Evolutionary conservation across 495 filamentous ascomycete genomes (phyloP), one percentile per base, ranked within the genome.

Genomic region (Aspergillus mulundensis): DNA sequence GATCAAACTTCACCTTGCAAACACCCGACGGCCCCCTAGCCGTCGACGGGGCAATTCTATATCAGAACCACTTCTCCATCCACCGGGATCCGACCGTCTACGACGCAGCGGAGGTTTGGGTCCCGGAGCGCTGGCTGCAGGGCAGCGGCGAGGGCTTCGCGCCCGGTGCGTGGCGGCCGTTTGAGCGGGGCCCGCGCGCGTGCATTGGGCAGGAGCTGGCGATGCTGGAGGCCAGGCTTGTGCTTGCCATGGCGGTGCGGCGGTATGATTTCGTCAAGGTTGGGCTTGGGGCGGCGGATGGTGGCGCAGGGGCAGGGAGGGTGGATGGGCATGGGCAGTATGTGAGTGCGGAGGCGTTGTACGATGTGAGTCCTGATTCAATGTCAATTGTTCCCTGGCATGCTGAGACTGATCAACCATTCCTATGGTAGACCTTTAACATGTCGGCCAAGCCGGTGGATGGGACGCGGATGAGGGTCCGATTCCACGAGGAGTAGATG

Each of bases 161-260:
- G 66, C 69, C 39, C 38, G 71, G 69, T 45, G 65, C 70, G 4
- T 80, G 65, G 65, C 59, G 78, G 16, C 69, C 77, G 1, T 82
- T 82, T 34, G 71, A 77, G 62, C 66, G 69, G 3, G 80, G 80
- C 0, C 77, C 75, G 1, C 63, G 77, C 25, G 70, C 69, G 44
- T 81, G 80, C 42, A 77, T 81, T 24, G 79, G 77, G 0, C 77
- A 82, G 59, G 76, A 77, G 46, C 57, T 82, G 19, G 78, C 69
- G 5, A 63, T 67, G 49, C 21, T 75, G 1, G 77, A 83, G 51
- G 44, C 77, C 3, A 69, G 69, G 44, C 55, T 76, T 14, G 70
- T 70, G 10, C 50, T 78, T 5, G 76, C 76, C 10, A 58, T 59
- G 12, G 60, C 71, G 10, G 69, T 66, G 14, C 64, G 77, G 12